These are phyloP conservation scores for Sugiyamaella pinicola DNA, from an alignment of 1,139 yeast species.

Conservation along the genomic window DNA sequence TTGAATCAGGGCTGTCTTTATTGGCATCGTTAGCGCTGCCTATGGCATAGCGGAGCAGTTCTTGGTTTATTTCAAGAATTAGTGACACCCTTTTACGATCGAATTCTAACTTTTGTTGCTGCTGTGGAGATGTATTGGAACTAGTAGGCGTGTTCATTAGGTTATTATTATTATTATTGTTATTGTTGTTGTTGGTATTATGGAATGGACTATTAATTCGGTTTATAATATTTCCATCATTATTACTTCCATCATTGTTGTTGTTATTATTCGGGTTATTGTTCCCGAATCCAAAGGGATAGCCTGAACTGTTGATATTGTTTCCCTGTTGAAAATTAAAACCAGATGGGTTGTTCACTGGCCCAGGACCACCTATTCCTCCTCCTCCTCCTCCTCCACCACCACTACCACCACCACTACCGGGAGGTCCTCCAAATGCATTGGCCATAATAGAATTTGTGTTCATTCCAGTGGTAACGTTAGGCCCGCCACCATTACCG, in stretches of 20 bases:
- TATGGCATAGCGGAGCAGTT: conserved; percentile 37
- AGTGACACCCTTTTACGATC: conserved; percentile 35
- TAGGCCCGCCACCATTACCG: conserved; percentile 1
- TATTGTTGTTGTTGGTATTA: background rate
- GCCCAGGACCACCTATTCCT: background rate
- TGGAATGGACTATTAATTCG: conserved; percentile 3
- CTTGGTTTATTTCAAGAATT: conserved; percentile 41
- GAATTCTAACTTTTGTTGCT: conserved; percentile 25
- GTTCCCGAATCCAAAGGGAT: background rate
- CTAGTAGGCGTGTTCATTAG: conserved; percentile 1
- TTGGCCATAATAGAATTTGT: background rate
- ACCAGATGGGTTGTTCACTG: background rate
- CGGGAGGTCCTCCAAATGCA: conserved; percentile 1
- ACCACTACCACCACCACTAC: conserved; percentile 1
- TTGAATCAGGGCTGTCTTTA: conserved; percentile 28
- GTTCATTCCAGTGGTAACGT: background rate
- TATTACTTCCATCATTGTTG: background rate
- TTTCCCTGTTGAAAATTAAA: conserved; percentile 7
- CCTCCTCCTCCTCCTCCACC: background rate
- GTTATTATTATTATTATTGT: background rate
- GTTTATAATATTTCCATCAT: background rate
- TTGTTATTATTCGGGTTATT: conserved; percentile 1
- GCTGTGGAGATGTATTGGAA: background rate
- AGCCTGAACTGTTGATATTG: conserved; percentile 3
- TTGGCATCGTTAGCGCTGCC: conserved; percentile 30